phyloP scores from a whole-genome alignment of 1,284 basidiomycete species.

The Ustilago loliicola region DNA sequence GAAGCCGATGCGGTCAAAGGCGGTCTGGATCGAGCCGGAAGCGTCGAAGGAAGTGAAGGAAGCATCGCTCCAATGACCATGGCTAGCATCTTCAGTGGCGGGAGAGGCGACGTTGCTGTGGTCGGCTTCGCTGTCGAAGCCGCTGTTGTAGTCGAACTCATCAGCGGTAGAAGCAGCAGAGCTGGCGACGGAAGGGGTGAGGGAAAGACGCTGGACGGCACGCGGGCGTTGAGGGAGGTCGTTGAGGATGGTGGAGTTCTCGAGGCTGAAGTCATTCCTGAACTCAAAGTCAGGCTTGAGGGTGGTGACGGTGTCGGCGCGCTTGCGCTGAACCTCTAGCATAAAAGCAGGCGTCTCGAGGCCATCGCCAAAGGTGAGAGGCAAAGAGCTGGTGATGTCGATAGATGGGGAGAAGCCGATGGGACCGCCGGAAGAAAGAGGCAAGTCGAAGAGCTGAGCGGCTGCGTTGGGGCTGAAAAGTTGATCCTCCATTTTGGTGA shows the following conservation, averaged over 20 bases:
- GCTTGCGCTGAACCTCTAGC: conserved; percentile 51
- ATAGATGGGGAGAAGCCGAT: conserved; percentile 53
- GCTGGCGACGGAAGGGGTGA: conserved; percentile 55
- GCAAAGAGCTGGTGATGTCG: conserved; percentile 37
- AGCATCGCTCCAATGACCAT: conserved; percentile 25
- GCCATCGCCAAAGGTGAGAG: conserved; percentile 44
- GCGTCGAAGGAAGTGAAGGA: conserved; percentile 25
- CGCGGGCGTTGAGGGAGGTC: conserved; percentile 51
- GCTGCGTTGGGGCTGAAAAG: conserved; percentile 48
- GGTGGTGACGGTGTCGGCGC: conserved; percentile 53
- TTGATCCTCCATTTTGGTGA: conserved; percentile 50
- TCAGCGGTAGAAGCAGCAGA: conserved; percentile 59
- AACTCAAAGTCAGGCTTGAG: conserved; percentile 56
- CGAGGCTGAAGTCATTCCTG: conserved; percentile 26
- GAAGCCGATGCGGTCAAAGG: conserved; percentile 44
- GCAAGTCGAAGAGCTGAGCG: conserved; percentile 46
- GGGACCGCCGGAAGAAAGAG: conserved; percentile 29
- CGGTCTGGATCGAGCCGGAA: conserved; percentile 38
- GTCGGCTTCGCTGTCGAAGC: conserved; percentile 46
- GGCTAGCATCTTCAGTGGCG: conserved; percentile 28
- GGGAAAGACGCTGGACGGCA: conserved; percentile 54
- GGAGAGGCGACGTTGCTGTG: conserved; percentile 39
- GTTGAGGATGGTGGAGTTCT: conserved; percentile 25
- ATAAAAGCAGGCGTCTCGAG: conserved; percentile 46
- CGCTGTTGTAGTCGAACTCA: conserved; percentile 52